A percentile compares a stretch with the other conserved stretches of the same genome.
Conservation (phyloP, 2,329 filamentous ascomycete genomes). For the Colletotrichum spinosum region DNA sequence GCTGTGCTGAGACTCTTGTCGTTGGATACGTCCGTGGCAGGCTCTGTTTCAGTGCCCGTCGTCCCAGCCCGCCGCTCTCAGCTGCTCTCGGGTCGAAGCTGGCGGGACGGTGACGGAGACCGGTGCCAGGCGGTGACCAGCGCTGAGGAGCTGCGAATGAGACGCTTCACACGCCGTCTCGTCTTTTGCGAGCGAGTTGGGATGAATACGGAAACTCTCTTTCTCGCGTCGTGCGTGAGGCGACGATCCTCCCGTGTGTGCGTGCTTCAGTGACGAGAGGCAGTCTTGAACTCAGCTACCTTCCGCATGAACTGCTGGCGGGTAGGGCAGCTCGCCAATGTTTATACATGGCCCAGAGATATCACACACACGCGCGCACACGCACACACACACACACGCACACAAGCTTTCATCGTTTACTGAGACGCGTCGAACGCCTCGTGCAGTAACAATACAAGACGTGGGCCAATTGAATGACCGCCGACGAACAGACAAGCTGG, state of each 20-base stretch:
- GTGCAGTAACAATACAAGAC: slow-evolving; percentile 23
- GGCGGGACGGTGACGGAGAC: slow-evolving; percentile 8
- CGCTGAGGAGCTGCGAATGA: slow-evolving; percentile 19
- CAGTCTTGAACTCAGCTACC: not conserved
- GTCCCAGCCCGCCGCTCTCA: not conserved
- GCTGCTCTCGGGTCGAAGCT: slow-evolving; percentile 7
- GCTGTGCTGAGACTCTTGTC: slow-evolving; percentile 24
- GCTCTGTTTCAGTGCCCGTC: slow-evolving; percentile 28
- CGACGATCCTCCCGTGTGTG: not conserved
- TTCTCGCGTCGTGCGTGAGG: slow-evolving; percentile 5
- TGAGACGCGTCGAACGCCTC: slow-evolving; percentile 3
- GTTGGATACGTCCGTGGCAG: slow-evolving; percentile 27
- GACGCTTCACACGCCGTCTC: slow-evolving; percentile 33
- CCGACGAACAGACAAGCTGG: slow-evolving; percentile 8
- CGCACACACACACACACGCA: too few relatives aligned
- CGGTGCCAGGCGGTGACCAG: slow-evolving; percentile 24
- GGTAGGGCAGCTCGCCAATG: not conserved
- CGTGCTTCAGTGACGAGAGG: not conserved
- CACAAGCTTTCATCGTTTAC: too few relatives aligned
- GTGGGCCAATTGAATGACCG: slow-evolving; percentile 6
- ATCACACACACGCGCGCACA: not conserved
- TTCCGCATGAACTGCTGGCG: not conserved
- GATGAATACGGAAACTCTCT: slow-evolving; percentile 21
- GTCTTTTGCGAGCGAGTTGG: slow-evolving; percentile 25
- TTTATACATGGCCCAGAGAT: slow-evolving; percentile 14